Evolutionary conservation across 116 monocot genomes (phyloP), one percentile per base, ranked within the genome.

Genomic region (Cymodocea nodosa): DNA sequence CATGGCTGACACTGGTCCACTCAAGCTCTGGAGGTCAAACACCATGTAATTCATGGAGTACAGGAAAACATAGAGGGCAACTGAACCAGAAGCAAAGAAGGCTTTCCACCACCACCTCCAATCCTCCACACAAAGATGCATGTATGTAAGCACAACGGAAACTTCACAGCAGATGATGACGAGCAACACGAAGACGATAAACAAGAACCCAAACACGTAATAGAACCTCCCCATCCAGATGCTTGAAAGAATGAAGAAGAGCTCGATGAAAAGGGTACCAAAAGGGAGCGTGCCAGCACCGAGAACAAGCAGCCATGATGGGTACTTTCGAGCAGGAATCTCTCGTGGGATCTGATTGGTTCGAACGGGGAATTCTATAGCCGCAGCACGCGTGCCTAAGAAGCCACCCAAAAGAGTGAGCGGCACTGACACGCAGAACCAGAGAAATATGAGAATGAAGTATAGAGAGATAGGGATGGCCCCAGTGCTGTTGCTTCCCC

Each of bases 71-170:
- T 86, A 94, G 15, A 94, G 39, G 35, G 94, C 77, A 3, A 89
- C 89, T 2, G 94, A 94, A 20, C 94, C 94, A 34, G 89, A 87
- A 19, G 94, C 86, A 72, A 80, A 94, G 77, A 89, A 94, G 60
- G 94, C 84, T 67, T 94, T 94, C 94, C 94, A 94, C 94, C 94
- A 94, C 94, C 94, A 94, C 74, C 80, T 81, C 94, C 94, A 94
- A 64, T 94, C 94, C 77, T 94, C 94, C 23, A 89, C 86, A n/a
- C 94, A 94, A 8, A 94, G 84, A 72, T 94, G 84, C 89, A 89
- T 94, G 66, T 94, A 94, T 8, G 94, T 94, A 49, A 94, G 84
- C 17, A 94, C 89, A n/a, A 94, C 84, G 14, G 94, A 94, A 9
- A 94, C 87, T 71, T 92, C 92, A 15, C 81, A 87, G 55, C 94